Evolutionary conservation across 2,329 filamentous ascomycete species (phyloP).

Genomic region (Alternaria solani): DNA sequence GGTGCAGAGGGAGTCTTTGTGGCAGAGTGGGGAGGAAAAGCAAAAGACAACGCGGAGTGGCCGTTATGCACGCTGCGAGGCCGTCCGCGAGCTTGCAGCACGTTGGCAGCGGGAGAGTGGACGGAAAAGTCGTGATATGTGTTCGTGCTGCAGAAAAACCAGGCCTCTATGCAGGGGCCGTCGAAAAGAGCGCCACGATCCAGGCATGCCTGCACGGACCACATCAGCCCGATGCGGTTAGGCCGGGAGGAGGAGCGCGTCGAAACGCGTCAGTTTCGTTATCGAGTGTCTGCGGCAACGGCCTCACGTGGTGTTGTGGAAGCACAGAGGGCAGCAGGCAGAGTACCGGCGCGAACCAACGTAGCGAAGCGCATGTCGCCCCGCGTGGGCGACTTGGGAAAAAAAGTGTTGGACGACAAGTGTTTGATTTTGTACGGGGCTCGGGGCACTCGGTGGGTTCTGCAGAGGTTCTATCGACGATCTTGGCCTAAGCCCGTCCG

Average conservation of each 20-base stretch:
- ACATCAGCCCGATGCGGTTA: constrained; percentile 9
- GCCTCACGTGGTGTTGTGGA: constrained; percentile 15
- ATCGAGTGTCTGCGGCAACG: constrained; percentile 12
- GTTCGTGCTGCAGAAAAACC: constrained; percentile 31
- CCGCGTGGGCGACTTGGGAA: constrained; percentile 2
- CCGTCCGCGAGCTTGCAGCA: constrained; percentile 10
- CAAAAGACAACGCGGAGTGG: constrained; percentile 14
- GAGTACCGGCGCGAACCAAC: not conserved
- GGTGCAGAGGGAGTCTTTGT: constrained; percentile 26
- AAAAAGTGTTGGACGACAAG: constrained; percentile 11
- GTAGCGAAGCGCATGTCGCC: not conserved
- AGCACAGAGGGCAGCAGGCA: not conserved
- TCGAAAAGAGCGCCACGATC: constrained; percentile 6
- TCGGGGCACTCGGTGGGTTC: constrained; percentile 15
- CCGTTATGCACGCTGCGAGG: constrained; percentile 11
- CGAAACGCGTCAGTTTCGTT: constrained; percentile 30
- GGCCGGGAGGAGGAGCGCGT: constrained; percentile 21
- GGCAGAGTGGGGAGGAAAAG: constrained; percentile 20
- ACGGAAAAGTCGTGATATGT: constrained; percentile 38
- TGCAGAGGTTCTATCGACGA: constrained; percentile 21
- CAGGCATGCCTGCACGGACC: constrained; percentile 21
- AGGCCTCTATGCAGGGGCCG: constrained; percentile 33
- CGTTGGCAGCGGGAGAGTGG: constrained; percentile 27
- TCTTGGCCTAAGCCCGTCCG: constrained; percentile 15
- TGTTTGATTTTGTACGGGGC: constrained; percentile 11